Evolutionary conservation across 495 filamentous ascomycete species (phyloP).

Genomic region (Beverwykella pulmonaria): DNA sequence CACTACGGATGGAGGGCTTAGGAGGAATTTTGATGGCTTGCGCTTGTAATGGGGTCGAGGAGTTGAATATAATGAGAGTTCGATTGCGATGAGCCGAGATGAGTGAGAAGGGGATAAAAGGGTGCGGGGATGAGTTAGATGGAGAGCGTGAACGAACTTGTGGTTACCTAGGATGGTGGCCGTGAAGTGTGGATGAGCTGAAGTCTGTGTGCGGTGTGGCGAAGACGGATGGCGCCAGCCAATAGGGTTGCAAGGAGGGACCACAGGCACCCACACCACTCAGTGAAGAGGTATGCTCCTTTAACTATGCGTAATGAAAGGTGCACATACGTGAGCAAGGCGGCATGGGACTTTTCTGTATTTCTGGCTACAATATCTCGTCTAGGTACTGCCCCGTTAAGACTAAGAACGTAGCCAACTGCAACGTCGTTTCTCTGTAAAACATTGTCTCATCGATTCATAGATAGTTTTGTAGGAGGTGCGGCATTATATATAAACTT

Average conservation of each 20-base stretch:
- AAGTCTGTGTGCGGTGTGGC: constrained; percentile 6
- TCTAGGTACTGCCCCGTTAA: no score
- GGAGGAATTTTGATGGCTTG: constrained; percentile 13
- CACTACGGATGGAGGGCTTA: background rate
- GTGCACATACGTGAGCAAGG: no score
- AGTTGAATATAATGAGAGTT: background rate
- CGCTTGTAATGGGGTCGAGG: background rate
- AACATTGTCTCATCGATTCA: no score
- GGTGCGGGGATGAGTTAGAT: background rate
- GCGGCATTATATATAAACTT: background rate
- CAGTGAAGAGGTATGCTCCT: no score
- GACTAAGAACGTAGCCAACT: no score
- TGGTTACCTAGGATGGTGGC: background rate
- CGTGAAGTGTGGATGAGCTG: no score
- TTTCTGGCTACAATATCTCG: no score
- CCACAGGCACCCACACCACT: background rate
- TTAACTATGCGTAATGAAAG: no score
- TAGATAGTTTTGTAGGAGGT: no score
- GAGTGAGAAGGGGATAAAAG: background rate
- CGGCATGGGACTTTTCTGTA: no score
- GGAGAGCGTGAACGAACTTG: background rate
- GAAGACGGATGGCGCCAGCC: background rate
- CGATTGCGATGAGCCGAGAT: background rate
- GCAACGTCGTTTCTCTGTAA: no score
- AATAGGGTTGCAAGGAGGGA: background rate